Conservation (phyloP, 1,284 basidiomycete species). For the Microbotryum violaceum region DNA sequence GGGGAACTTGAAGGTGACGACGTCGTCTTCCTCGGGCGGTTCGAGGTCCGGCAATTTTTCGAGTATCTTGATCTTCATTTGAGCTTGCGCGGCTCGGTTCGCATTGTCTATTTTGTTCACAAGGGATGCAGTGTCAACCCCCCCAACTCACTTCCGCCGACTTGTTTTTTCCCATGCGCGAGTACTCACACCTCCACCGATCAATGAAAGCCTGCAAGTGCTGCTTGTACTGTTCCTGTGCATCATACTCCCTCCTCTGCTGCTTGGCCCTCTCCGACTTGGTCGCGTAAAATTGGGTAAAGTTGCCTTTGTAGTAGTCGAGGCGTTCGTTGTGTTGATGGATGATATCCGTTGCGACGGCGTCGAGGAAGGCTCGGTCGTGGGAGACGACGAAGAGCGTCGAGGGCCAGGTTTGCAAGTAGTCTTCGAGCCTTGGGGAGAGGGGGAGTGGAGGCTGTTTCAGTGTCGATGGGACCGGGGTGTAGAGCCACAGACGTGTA, state of each 20-base stretch:
- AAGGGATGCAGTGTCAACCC: neutral
- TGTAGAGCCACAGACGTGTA: conserved; percentile 13
- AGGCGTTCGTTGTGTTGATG: conserved; percentile 92
- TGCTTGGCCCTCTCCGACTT: conserved; percentile 90
- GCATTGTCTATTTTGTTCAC: conserved; percentile 30
- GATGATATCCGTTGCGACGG: conserved; percentile 58
- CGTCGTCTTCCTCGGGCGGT: conserved; percentile 68
- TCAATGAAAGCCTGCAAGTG: conserved; percentile 97
- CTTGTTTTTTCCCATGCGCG: no score
- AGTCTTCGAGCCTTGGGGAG: conserved; percentile 59
- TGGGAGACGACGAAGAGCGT: conserved; percentile 96
- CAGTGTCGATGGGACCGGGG: conserved; percentile 31
- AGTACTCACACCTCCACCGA: conserved; percentile 77
- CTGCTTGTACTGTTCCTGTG: conserved; percentile 88
- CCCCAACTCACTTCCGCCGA: neutral
- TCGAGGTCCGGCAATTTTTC: conserved; percentile 81
- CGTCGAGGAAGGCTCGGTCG: conserved; percentile 96
- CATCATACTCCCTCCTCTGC: conserved; percentile 71
- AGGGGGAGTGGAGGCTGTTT: neutral
- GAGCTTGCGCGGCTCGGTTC: conserved; percentile 71
- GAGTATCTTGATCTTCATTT: conserved; percentile 95
- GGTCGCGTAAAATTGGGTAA: conserved; percentile 97
- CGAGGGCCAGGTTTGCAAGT: conserved; percentile 91
- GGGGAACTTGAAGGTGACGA: conserved; percentile 82
- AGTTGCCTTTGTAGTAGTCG: conserved; percentile 72